Base-by-base conservation (phyloP, 2,329 filamentous ascomycete species). In the Calonectria fujianensis region DNA sequence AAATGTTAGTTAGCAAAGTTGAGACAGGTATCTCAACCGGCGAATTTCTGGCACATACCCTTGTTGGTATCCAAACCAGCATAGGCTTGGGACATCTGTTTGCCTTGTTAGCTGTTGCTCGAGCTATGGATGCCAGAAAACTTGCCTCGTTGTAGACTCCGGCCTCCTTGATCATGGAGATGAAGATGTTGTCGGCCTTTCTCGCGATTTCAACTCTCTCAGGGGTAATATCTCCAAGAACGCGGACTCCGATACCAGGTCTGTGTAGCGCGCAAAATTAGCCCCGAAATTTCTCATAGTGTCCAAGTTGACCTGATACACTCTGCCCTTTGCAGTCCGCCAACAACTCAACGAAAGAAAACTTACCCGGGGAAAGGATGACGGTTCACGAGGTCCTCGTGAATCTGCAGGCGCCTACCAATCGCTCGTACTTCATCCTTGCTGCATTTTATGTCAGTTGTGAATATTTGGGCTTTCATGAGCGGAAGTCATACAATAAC, bases 121-220 rank as follows among this genome's bases (percentile, higher is more conserved):
- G 7, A 20, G 16, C 16, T 18, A 41, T 16, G 18, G 39, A 20
- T 41, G 2, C 6, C 39, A 20, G 2, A 1, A 20, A 41, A 41
- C 37, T 39, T 39, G 37, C 87, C 80, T 96, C 85, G 73, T 94
- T 85, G 83, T 96, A 96, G 29, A 96, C 84, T 14, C 94, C 94
- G 0, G 93, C 93, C 71, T 91, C 90, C 80, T 88, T 89, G 85
- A 96, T 96, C 89, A 93, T 92, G 76, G 90, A 89, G 79, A 96
- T 95, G 86, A 94, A 96, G 82, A 96, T 96, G 81, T 91, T 82
- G 81, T 96, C 95, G 1, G 94, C 94, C 82, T 94, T 88, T n/a
- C 94, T 88, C 2, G 92, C 95, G 76, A 98, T 97, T 70, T 92
- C 91, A 20, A 98, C 93, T 52, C 94, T 91, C 82, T 96, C 94